phyloP scores from a whole-genome alignment of 2,329 filamentous ascomycete genomes.

The Aspergillus terreus region DNA sequence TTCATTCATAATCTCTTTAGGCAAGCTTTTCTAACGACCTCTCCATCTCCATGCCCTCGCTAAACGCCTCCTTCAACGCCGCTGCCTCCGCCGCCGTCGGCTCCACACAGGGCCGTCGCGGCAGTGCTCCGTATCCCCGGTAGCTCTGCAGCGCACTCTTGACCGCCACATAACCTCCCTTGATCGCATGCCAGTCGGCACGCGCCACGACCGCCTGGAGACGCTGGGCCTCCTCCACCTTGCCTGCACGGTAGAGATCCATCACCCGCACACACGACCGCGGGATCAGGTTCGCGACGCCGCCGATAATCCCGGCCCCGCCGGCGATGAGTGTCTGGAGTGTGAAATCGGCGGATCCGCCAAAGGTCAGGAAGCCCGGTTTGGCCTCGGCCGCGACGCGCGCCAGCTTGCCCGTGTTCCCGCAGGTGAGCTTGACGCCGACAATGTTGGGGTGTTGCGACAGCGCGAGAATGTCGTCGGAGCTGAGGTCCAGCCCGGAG shows the following conservation, averaged over 20 bases:
- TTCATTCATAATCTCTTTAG: not conserved
- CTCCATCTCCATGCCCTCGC: constrained; percentile 38
- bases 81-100: constrained; percentile 36
- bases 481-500: constrained; percentile 65
- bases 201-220: constrained; percentile 74
- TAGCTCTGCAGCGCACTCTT: constrained; percentile 78
- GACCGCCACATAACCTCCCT: constrained; percentile 78
- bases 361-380: constrained; percentile 72
- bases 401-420: constrained; percentile 69
- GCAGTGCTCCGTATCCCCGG: constrained; percentile 76
- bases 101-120: constrained; percentile 61
- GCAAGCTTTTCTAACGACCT: constrained; percentile 24
- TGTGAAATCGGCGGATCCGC: constrained; percentile 84
- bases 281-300: constrained; percentile 79
- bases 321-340: constrained; percentile 75
- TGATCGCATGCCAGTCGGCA: constrained; percentile 79
- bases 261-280: constrained; percentile 76
- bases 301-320: constrained; percentile 79
- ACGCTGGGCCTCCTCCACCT: constrained; percentile 68
- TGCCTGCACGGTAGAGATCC: constrained; percentile 70
- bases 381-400: constrained; percentile 53
- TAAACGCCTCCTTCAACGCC: constrained; percentile 34
- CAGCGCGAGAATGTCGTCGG: constrained; percentile 59
- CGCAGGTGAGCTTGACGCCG: constrained; percentile 69
- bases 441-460: constrained; percentile 62